Conservation (phyloP, 768 basidiomycete species). For the Kwoniella pini region DNA sequence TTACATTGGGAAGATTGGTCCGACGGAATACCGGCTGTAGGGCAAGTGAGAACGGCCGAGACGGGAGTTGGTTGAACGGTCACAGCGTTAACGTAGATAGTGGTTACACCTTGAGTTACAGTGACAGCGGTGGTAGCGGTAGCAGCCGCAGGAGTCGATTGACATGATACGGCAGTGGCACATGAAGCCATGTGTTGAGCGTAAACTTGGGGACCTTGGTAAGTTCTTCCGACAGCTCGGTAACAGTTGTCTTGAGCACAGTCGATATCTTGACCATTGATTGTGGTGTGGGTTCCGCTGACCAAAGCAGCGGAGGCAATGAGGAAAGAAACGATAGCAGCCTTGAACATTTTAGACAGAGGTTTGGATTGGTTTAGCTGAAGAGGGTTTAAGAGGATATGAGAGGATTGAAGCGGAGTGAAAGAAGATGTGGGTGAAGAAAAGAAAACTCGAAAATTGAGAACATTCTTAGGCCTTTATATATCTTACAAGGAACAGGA, state of each 20-base stretch:
- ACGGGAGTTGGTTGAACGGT: slow-evolving; percentile 11
- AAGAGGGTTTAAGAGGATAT: background rate
- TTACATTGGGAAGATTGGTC: slow-evolving; percentile 10
- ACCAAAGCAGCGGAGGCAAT: slow-evolving; percentile 14
- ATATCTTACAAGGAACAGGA: background rate
- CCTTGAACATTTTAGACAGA: slow-evolving; percentile 10
- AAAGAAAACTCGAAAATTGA: background rate
- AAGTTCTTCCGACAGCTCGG: slow-evolving; percentile 16
- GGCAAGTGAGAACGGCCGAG: slow-evolving; percentile 5
- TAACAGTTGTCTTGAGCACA: slow-evolving; percentile 19
- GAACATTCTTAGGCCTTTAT: background rate
- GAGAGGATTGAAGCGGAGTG: background rate
- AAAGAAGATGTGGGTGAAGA: background rate
- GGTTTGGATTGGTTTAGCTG: background rate
- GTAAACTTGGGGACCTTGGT: slow-evolving; percentile 14
- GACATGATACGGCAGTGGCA: slow-evolving; percentile 6
- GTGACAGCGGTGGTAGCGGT: background rate
- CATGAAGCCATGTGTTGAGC: slow-evolving; percentile 15
- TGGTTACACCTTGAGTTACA: slow-evolving; percentile 12
- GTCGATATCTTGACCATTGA: background rate
- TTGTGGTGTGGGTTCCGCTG: background rate
- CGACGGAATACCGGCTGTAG: background rate
- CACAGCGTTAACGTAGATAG: slow-evolving; percentile 4
- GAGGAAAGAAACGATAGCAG: slow-evolving; percentile 13
- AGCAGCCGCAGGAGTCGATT: slow-evolving; percentile 9